A percentile compares a stretch with the other conserved stretches of the same genome.
Evolutionary conservation across 2,329 filamentous ascomycete species (phyloP).

Genomic region (Drechmeria coniospora): DNA sequence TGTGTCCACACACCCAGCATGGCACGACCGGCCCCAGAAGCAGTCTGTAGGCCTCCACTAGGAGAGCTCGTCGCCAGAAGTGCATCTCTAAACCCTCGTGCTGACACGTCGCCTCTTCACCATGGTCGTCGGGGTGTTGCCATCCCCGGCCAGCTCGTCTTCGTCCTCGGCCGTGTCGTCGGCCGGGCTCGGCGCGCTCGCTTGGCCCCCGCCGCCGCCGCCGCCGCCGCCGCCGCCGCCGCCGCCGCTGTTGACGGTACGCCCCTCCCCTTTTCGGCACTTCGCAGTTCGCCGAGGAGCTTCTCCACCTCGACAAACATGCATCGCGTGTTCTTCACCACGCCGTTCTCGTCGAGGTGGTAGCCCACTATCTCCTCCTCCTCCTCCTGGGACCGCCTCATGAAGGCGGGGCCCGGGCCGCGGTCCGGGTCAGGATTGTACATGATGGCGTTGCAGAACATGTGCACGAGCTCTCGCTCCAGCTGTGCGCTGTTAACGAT

Average conservation of each 20-base stretch:
- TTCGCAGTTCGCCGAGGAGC: conserved; percentile 59
- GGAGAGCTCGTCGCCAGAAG: background rate
- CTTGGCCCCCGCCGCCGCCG: no score
- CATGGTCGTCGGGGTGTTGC: conserved; percentile 15
- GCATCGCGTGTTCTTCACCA: conserved; percentile 73
- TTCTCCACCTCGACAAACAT: conserved; percentile 85
- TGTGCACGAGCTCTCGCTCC: conserved; percentile 84
- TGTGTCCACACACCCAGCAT: no score
- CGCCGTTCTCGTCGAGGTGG: conserved; percentile 64
- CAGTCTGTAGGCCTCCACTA: no score
- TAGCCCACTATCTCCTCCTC: conserved; percentile 39
- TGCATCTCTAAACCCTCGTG: conserved; percentile 13
- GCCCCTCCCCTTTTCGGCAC: conserved; percentile 45
- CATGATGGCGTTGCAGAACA: conserved; percentile 98
- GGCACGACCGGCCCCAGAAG: no score
- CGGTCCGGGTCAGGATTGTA: conserved; percentile 77
- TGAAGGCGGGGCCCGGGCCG: conserved; percentile 49
- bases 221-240: no score
- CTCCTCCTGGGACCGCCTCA: conserved; percentile 27
- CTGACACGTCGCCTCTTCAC: conserved; percentile 21
- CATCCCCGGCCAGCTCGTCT: conserved; percentile 30
- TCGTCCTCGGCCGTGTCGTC: conserved; percentile 34
- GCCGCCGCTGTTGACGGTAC: conserved; percentile 18
- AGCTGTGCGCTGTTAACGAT: conserved; percentile 90
- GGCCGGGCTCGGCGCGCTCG: conserved; percentile 23